Base-by-base conservation (phyloP, 2,329 filamentous ascomycete species). In the Exophiala bonariae region DNA sequence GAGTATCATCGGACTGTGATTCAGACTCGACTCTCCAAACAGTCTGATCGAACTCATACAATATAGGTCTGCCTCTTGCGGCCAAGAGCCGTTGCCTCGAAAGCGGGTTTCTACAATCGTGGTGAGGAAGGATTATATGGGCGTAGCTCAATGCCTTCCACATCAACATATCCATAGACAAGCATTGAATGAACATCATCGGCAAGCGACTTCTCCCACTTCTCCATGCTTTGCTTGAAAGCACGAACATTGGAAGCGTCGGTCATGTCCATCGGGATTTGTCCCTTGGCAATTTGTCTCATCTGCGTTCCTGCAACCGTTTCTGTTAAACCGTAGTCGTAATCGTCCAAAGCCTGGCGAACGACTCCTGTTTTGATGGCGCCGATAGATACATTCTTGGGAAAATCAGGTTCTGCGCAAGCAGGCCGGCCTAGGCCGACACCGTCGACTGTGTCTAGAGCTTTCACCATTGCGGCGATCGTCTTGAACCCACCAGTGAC, bases 401-500 rank as follows among this genome's bases (percentile, higher is more conserved):
- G 52, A 5, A 69, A 38, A 19, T 47, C 44, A 2, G 72, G 72
- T 57, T 83, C 80, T 56, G 80, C 75, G 38, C 71, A 72, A 0
- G 76, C 59, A 0, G 79, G 72, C 7, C 80, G 71, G 0, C 68
- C 83, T 16, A 86, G 66, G 0, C 82, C 82, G 7, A 85, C 69
- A 16, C 82, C 81, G 55, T 85, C 75, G 3, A 85, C 77, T 0
- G 72, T 72, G 2, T 77, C 57, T 2, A 85, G 67, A 0, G 79
- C 80, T n/a, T 70, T 65, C 11, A 78, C 74, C 81, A 85, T 83
- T 2, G 74, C 82, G 16, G 65, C 67, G 0, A 71, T 74, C 1
- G 76, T 76, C 44, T 76, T 72, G 51, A 85, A 66, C 0, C 81
- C 81, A 19, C 81, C 81, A 0, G 79, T 83, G 31, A 84, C 67